Evolutionary conservation across 495 filamentous ascomycete species (phyloP).

Genomic region (Parachaetomium inaequale): DNA sequence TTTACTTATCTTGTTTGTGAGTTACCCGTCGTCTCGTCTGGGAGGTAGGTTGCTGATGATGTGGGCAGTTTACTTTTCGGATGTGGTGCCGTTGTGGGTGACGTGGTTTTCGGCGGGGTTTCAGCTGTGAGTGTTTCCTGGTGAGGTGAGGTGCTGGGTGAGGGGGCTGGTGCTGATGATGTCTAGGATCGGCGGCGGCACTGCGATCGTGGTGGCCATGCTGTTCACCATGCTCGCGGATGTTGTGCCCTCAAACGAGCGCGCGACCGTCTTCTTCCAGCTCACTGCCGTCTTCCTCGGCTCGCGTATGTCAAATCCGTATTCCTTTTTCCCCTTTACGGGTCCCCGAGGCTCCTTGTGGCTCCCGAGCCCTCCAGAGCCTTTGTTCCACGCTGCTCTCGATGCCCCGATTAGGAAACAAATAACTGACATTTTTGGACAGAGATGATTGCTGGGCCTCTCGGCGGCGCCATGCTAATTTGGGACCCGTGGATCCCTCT

Average conservation of each 20-base stretch:
- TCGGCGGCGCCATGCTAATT: conserved; percentile 27
- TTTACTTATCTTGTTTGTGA: conserved; percentile 25
- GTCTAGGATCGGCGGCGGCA: conserved; percentile 33
- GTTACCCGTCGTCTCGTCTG: conserved; percentile 2
- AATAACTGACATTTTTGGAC: too few relatives aligned
- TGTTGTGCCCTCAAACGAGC: conserved; percentile 24
- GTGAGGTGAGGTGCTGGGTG: neutral
- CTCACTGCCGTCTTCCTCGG: conserved; percentile 25
- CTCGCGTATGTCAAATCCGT: too few relatives aligned
- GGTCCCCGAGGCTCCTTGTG: too few relatives aligned
- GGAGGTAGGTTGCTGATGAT: neutral
- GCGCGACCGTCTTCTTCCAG: conserved; percentile 34
- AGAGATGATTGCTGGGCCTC: conserved; percentile 28
- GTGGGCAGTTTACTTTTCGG: conserved; percentile 27
- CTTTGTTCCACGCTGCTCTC: too few relatives aligned
- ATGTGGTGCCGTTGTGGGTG: conserved; percentile 32
- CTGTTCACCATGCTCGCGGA: conserved; percentile 35
- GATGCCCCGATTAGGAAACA: too few relatives aligned
- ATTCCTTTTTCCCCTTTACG: too few relatives aligned
- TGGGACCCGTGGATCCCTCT: conserved; percentile 28
- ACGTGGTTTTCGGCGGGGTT: conserved; percentile 22
- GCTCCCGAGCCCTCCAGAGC: too few relatives aligned
- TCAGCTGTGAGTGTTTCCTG: conserved; percentile 23
- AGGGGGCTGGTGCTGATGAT: neutral
- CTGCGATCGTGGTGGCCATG: conserved; percentile 29